These are phyloP conservation scores for Coelastrella sp. DNA, from an alignment of 139 green algal genomes.

Conservation along the genomic window DNA sequence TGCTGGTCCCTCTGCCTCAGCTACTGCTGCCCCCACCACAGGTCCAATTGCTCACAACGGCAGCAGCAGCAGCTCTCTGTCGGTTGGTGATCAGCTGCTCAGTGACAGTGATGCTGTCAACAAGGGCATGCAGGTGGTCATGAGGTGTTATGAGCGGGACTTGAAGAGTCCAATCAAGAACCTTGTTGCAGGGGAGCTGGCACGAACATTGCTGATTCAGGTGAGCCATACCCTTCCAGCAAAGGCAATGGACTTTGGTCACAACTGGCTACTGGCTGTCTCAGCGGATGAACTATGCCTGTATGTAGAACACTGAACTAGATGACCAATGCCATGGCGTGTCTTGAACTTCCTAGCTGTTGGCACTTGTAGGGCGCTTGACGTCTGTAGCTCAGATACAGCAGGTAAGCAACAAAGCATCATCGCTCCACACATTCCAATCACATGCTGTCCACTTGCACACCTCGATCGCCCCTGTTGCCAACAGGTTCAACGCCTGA, in stretches of 20 bases:
- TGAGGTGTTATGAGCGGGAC: constrained; percentile 87
- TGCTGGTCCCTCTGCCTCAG: neutral
- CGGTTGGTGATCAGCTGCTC: neutral
- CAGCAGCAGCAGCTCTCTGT: constrained; percentile 14
- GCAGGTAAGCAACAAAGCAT: neutral
- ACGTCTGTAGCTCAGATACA: neutral
- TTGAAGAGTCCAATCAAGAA: constrained; percentile 82
- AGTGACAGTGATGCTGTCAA: constrained; percentile 27
- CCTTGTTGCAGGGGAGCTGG: constrained; percentile 83
- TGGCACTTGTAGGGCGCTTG: no score
- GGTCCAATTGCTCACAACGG: neutral
- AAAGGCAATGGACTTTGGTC: neutral
- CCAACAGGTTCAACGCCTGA: constrained; percentile 89
- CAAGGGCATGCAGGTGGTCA: constrained; percentile 60
- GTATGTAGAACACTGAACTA: no score
- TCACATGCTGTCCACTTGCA: neutral
- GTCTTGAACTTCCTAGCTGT: no score
- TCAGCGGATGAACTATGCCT: neutral
- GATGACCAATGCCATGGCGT: no score
- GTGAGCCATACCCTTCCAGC: constrained; percentile 43
- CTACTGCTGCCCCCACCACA: neutral
- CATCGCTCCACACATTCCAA: neutral
- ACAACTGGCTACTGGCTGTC: neutral
- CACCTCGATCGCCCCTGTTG: no score
- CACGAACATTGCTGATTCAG: constrained; percentile 90